Base-by-base conservation (phyloP, 164 flowering plant genomes). In the Chloranthus sessilifolius region DNA sequence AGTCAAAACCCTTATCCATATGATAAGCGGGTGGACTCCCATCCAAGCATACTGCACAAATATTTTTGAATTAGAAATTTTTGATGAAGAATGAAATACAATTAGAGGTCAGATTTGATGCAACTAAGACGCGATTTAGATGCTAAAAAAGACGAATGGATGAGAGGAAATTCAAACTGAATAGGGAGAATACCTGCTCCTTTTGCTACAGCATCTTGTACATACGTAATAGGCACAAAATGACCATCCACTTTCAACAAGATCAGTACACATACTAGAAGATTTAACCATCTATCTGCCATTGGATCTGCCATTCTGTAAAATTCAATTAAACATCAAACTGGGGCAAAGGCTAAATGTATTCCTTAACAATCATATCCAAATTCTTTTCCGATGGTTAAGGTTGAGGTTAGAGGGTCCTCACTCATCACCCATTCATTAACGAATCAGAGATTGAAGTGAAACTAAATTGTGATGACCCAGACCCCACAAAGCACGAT, bases 21-120 rank as follows among this genome's bases (percentile, higher is more conserved):
- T 59, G 57, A 43, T 64, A 64, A 35, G 59, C 69, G 9, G 69
- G 64, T 10, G 69, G 60, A 22, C 48, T 59, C 40, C 69, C 69
- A 53, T 64, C 69, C 50, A 64, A 47, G 38, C 69, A 59, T 25
- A 64, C 64, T 64, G 60, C 41, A 56, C 17, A n/a, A 45, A 14
- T n/a, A n/a, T n/a, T n/a, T n/a, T n/a, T n/a, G n/a, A n/a, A n/a
- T n/a, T n/a, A n/a, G n/a, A n/a, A n/a, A n/a, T n/a, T n/a, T n/a
- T n/a, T n/a, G n/a, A n/a, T n/a, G n/a, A n/a, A n/a, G n/a, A n/a
- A n/a, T n/a, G n/a, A n/a, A n/a, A n/a, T n/a, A n/a, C n/a, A n/a
- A n/a, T n/a, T n/a, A 33, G 15, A 9, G 1, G 2, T 34, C 30
- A 46, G 19, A n/a, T 17, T 11, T 11, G 34, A 47, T 16, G 8